Evolutionary conservation across 1,139 yeast species (phyloP).

Genomic region (Yamadazyma blattariae): DNA sequence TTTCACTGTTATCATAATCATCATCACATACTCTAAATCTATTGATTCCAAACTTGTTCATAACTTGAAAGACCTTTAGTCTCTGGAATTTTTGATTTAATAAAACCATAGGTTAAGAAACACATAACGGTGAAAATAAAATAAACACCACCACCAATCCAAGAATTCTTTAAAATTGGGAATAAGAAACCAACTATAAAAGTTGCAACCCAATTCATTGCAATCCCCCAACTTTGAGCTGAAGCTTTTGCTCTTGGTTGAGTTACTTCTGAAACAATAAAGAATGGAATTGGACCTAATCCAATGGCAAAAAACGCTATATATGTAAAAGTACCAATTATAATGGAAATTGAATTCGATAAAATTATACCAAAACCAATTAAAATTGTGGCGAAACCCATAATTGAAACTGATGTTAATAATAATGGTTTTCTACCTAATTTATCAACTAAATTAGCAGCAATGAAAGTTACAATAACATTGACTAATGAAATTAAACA

Average conservation of each 20-base stretch:
- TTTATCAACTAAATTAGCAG: conserved; percentile 72
- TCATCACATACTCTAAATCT: too few species aligned
- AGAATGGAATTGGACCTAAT: conserved; percentile 90
- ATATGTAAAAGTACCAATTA: conserved; percentile 66
- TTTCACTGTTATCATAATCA: neutral
- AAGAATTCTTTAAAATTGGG: conserved; percentile 60
- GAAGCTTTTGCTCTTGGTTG: conserved; percentile 75
- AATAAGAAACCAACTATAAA: conserved; percentile 77
- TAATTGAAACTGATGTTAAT: conserved; percentile 58
- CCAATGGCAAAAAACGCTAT: conserved; percentile 88
- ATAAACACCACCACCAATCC: conserved; percentile 80
- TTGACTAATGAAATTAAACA: conserved; percentile 73
- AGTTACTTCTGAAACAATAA: conserved; percentile 84
- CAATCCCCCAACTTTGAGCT: conserved; percentile 92
- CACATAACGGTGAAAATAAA: conserved; percentile 65
- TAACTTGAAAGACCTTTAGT: conserved; percentile 65
- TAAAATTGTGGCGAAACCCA: conserved; percentile 63
- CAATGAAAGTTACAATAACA: conserved; percentile 63
- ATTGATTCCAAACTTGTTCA: conserved; percentile 56
- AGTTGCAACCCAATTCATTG: conserved; percentile 89
- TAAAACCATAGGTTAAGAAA: conserved; percentile 45
- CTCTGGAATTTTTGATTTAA: conserved; percentile 61
- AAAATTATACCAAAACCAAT: conserved; percentile 65
- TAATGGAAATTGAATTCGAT: conserved; percentile 50
- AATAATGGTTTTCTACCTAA: conserved; percentile 73